Evolutionary conservation across 495 filamentous ascomycete genomes (phyloP).

Genomic region (Podospora sp.): DNA sequence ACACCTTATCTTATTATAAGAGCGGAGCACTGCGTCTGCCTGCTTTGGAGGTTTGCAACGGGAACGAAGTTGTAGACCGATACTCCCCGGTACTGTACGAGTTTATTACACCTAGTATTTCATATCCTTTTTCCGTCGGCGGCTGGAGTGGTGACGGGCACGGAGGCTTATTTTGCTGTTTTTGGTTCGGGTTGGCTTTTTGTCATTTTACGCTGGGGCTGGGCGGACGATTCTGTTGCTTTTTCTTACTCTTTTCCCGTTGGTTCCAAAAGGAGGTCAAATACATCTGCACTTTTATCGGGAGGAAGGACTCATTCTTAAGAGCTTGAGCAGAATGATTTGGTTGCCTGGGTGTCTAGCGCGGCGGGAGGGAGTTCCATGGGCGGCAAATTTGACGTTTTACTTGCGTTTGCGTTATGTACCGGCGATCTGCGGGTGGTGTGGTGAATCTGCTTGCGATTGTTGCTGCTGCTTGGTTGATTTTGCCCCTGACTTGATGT

Average conservation of each 20-base stretch:
- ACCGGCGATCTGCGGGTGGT: neutral
- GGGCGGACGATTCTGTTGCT: neutral
- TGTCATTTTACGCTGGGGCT: neutral
- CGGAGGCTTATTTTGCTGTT: constrained; percentile 3
- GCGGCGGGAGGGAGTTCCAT: neutral
- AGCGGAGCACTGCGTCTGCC: neutral
- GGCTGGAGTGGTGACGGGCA: neutral
- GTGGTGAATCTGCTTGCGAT: neutral
- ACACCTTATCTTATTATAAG: neutral
- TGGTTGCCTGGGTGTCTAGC: neutral
- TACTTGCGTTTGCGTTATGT: neutral
- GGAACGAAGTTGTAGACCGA: neutral
- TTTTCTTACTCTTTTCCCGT: neutral
- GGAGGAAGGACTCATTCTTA: neutral
- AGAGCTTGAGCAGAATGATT: neutral
- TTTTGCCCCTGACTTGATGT: neutral
- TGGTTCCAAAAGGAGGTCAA: constrained; percentile 1
- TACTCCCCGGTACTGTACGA: constrained; percentile 15
- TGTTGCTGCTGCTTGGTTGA: neutral
- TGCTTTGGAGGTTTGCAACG: neutral
- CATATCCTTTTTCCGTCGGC: neutral
- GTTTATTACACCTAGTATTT: constrained; percentile 6
- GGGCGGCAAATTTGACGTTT: neutral
- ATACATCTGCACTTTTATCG: constrained; percentile 8
- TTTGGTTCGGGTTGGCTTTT: neutral